These are phyloP conservation scores for Trichaptum fuscoviolaceum DNA, from an alignment of 768 basidiomycete genomes.

Conservation along the genomic window DNA sequence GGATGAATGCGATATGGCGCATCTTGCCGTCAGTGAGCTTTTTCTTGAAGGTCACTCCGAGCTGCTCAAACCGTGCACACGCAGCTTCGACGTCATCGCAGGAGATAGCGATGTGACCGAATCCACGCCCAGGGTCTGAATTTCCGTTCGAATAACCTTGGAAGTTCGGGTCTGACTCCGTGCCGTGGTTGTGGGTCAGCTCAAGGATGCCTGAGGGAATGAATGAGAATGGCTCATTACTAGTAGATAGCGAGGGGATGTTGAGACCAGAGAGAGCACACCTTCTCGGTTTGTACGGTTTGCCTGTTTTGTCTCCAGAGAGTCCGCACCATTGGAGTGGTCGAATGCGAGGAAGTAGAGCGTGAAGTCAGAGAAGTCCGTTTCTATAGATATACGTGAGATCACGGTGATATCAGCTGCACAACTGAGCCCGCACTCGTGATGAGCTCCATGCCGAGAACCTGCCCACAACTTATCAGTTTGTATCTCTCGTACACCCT, in stretches of 20 bases:
- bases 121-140: slow-evolving; percentile 69
- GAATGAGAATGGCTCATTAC: neutral
- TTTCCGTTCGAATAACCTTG: slow-evolving; percentile 86
- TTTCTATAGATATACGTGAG: slow-evolving; percentile 33
- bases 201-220: slow-evolving; percentile 63
- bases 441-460: slow-evolving; percentile 28
- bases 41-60: slow-evolving; percentile 87
- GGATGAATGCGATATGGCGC: slow-evolving; percentile 75
- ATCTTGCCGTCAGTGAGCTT: slow-evolving; percentile 80
- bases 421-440: slow-evolving; percentile 16
- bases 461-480: slow-evolving; percentile 11
- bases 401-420: slow-evolving; percentile 2
- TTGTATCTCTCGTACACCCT: neutral
- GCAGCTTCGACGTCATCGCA: slow-evolving; percentile 81
- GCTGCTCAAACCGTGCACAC: slow-evolving; percentile 74
- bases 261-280: slow-evolving; percentile 15
- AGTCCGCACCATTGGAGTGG: slow-evolving; percentile 40
- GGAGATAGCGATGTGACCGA: slow-evolving; percentile 86
- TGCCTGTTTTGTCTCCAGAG: slow-evolving; percentile 47
- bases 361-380: slow-evolving; percentile 56
- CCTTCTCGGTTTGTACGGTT: slow-evolving; percentile 63
- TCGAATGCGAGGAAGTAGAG: slow-evolving; percentile 87
- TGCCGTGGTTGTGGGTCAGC: slow-evolving; percentile 86
- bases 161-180: slow-evolving; percentile 74
- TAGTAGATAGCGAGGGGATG: neutral